Evolutionary conservation across 352 stramenopile genomes (phyloP).

Genomic region (Globisporangium spiculum): DNA sequence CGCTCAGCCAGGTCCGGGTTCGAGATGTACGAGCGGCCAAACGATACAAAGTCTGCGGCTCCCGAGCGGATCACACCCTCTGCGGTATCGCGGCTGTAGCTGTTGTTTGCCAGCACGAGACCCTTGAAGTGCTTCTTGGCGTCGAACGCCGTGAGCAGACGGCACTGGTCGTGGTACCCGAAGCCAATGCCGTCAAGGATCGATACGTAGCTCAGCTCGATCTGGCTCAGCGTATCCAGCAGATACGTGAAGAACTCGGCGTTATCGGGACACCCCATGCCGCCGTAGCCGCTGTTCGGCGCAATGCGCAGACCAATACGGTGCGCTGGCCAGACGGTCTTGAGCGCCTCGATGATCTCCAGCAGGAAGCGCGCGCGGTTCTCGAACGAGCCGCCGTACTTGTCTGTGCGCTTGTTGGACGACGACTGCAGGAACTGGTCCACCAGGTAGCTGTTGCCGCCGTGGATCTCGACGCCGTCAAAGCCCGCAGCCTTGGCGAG

Average conservation of each 20-base stretch:
- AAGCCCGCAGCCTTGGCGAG: conserved; percentile 20
- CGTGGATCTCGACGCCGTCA: conserved; percentile 85
- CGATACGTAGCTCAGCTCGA: background rate
- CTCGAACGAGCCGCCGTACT: background rate
- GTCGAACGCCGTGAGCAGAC: background rate
- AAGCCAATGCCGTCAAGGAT: background rate
- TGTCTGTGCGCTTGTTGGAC: background rate
- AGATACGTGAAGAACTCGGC: background rate
- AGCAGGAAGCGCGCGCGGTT: background rate
- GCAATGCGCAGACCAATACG: background rate
- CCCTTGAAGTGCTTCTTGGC: background rate
- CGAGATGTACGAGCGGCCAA: background rate
- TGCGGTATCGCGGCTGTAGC: background rate
- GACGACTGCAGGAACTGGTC: conserved; percentile 73
- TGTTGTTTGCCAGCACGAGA: background rate
- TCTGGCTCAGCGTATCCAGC: background rate
- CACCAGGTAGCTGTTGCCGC: conserved; percentile 87
- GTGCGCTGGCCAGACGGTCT: background rate
- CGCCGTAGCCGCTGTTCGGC: background rate
- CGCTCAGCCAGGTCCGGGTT: background rate
- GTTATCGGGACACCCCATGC: background rate
- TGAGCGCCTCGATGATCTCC: background rate
- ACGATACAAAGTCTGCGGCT: background rate
- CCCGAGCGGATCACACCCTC: background rate
- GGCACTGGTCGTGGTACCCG: background rate